These are phyloP conservation scores for Nyssa sinensis DNA, from an alignment of 148 eudicot genomes.

Conservation along the genomic window DNA sequence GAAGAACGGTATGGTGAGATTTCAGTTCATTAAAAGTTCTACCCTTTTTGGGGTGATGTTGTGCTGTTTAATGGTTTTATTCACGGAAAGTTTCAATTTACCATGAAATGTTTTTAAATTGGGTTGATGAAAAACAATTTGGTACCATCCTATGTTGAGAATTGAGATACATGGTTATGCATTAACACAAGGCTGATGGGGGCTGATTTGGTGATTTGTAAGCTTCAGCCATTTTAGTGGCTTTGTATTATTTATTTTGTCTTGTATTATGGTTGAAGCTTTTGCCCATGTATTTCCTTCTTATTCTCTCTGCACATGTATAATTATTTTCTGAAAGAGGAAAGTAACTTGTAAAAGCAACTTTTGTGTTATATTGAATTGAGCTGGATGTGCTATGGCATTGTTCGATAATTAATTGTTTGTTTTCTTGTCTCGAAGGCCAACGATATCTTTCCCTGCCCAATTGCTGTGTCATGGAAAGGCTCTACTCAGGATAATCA, in stretches of 20 bases:
- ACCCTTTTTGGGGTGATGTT: neutral
- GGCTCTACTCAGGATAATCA: slow-evolving; percentile 49
- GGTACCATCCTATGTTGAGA: too few relatives aligned
- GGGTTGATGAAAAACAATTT: too few relatives aligned
- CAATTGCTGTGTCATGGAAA: slow-evolving; percentile 88
- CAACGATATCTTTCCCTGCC: slow-evolving; percentile 76
- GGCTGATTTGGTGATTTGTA: too few relatives aligned
- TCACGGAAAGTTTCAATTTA: neutral
- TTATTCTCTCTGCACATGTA: neutral
- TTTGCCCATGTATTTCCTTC: neutral
- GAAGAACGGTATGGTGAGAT: neutral
- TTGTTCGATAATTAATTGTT: neutral
- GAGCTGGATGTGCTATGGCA: neutral
- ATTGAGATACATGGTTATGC: too few relatives aligned
- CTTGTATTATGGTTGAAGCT: too few relatives aligned
- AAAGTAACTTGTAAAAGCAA: neutral
- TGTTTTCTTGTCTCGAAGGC: slow-evolving; percentile 44
- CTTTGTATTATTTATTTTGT: too few relatives aligned
- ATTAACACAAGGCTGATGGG: too few relatives aligned
- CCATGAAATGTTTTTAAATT: too few relatives aligned
- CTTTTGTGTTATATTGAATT: neutral
- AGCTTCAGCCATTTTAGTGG: too few relatives aligned
- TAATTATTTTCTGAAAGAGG: neutral
- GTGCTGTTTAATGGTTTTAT: neutral
- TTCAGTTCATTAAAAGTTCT: neutral